Base-by-base conservation (phyloP, 306 rosid species). In the Gillenia trifoliata region DNA sequence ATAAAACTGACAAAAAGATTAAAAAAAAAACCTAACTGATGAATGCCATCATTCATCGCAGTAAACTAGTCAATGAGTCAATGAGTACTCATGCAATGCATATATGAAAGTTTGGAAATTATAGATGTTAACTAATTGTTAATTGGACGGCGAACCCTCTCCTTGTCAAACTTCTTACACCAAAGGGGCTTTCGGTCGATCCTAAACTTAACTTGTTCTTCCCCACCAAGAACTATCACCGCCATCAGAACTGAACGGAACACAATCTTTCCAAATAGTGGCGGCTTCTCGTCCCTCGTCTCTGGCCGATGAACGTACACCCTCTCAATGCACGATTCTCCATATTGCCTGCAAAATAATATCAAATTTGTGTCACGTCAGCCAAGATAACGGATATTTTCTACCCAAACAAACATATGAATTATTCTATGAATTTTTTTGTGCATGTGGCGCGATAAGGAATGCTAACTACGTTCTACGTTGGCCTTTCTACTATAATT, bases 241-340 rank as follows among this genome's bases (percentile, higher is more conserved):
- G 78, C 64, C 8, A 73, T 23, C 6, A 52, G 23, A 6, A 81
- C 56, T 19, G 76, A 68, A 8, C 41, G 63, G 50, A 85, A 85
- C 5, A 85, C 60, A 34, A 86, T 86, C 66, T 78, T 86, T 5
- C 83, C 90, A 36, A 78, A 74, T 17, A 63, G 25, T 49, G 86
- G 73, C 23, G 70, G 64, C 4, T 22, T 16, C 3, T 50, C 40
- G 26, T 4, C 50, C 0, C 38, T 11, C 6, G 63, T 20, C n/a
- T 36, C 33, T 6, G n/a, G 23, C 2, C 23, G 19, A 26, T 71
- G 81, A 11, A 83, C 22, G 2, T 26, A 40, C 11, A 86, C 83
- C 65, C 73, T 82, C 56, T 82, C 83, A 55, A 88, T 77, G 4
- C 90, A 88, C 6, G 22, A 22, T 0, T 15, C 31, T 16, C 93